phyloP scores from a whole-genome alignment of 192 early-diverging fungal species.

The Podila verticillata region DNA sequence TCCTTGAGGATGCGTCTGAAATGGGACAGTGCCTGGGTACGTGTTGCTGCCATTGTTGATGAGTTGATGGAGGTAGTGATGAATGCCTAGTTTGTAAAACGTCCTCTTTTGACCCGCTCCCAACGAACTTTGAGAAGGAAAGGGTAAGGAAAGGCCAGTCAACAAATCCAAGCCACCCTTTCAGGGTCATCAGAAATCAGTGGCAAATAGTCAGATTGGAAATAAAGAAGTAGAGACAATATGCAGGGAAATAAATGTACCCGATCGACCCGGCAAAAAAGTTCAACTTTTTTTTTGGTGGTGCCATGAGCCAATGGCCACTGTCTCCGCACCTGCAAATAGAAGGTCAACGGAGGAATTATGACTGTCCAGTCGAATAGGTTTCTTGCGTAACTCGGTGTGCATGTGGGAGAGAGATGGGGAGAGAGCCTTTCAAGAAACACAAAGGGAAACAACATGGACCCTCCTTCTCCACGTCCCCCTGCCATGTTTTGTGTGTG shows the following conservation, averaged over 20 bases:
- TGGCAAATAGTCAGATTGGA: background rate
- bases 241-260: background rate
- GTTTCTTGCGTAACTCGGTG: too few relatives aligned
- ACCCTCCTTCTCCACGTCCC: too few relatives aligned
- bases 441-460: too few relatives aligned
- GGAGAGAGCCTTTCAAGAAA: too few relatives aligned
- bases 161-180: too few relatives aligned
- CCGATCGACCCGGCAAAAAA: background rate
- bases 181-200: background rate
- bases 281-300: too few relatives aligned
- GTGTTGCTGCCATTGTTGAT: conserved; percentile 5
- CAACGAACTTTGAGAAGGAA: background rate
- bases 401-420: too few relatives aligned
- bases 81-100: background rate
- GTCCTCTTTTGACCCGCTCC: background rate
- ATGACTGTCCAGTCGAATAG: too few relatives aligned
- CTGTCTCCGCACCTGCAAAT: too few relatives aligned
- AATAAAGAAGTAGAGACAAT: background rate
- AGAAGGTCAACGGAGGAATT: too few relatives aligned
- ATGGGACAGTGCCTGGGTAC: conserved; percentile 36
- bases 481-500: too few relatives aligned
- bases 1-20: conserved; percentile 46
- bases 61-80: background rate
- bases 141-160: background rate
- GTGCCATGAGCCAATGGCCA: too few relatives aligned